Evolutionary conservation across 2,329 filamentous ascomycete species (phyloP).

Genomic region (Diaporthe ampelina): DNA sequence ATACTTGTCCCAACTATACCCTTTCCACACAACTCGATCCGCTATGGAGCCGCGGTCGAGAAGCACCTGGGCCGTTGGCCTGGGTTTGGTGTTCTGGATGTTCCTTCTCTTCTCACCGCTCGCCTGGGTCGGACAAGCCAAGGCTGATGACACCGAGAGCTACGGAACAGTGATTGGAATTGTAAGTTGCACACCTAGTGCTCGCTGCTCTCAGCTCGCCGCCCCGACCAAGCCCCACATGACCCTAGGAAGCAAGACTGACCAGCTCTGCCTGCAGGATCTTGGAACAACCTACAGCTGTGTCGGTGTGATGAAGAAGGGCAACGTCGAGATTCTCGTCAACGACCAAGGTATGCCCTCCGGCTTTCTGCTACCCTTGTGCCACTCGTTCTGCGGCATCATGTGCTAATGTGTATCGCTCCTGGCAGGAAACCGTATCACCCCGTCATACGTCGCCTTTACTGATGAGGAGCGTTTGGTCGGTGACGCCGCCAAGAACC

Average conservation of each 20-base stretch:
- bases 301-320: slow-evolving; percentile 95
- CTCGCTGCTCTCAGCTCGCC: not conserved
- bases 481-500: slow-evolving; percentile 97
- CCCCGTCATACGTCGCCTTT: slow-evolving; percentile 94
- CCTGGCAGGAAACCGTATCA: slow-evolving; percentile 85
- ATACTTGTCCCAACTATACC: slow-evolving; percentile 44
- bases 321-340: slow-evolving; percentile 94
- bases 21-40: slow-evolving; percentile 34
- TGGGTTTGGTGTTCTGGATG: slow-evolving; percentile 94
- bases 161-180: slow-evolving; percentile 96
- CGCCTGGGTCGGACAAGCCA: slow-evolving; percentile 84
- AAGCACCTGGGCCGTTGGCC: slow-evolving; percentile 59
- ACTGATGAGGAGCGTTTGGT: slow-evolving; percentile 97
- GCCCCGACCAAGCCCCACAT: not conserved
- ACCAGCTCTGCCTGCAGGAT: slow-evolving; percentile 63
- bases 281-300: slow-evolving; percentile 91
- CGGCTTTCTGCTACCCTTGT: not conserved
- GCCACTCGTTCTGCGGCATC: not conserved
- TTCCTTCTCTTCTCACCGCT: slow-evolving; percentile 89
- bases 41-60: slow-evolving; percentile 44
- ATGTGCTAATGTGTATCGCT: not conserved
- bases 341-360: slow-evolving; percentile 79
- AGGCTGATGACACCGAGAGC: slow-evolving; percentile 80
- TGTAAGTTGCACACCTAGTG: slow-evolving; percentile 61
- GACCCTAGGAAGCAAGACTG: slow-evolving; percentile 40